These are phyloP conservation scores for Massarina eburnea DNA, from an alignment of 2,329 filamentous ascomycete species.

Conservation along the genomic window DNA sequence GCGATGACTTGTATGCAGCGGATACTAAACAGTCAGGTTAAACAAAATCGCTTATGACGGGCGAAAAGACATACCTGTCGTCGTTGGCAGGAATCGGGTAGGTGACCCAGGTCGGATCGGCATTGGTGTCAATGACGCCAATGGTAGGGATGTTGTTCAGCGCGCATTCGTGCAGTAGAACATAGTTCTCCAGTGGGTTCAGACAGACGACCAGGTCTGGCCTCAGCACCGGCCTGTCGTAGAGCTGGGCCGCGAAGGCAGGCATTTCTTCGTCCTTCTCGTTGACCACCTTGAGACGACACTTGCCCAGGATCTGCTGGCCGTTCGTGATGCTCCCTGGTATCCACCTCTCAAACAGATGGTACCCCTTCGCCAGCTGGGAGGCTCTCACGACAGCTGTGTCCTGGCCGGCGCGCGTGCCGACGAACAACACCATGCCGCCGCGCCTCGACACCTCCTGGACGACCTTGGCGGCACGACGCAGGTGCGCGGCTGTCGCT, in stretches of 20 bases:
- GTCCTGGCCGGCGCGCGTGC: constrained; percentile 80
- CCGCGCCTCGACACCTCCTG: constrained; percentile 81
- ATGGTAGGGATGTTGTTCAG: constrained; percentile 89
- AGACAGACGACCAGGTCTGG: constrained; percentile 91
- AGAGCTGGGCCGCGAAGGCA: constrained; percentile 68
- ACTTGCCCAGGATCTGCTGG: constrained; percentile 77
- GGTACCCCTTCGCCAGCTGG: constrained; percentile 74
- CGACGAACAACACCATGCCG: constrained; percentile 87
- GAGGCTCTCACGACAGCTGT: constrained; percentile 80
- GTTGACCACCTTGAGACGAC: constrained; percentile 74
- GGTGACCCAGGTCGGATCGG: constrained; percentile 89
- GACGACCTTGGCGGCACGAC: constrained; percentile 90
- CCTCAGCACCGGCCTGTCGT: constrained; percentile 66
- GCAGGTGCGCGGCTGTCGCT: constrained; percentile 81
- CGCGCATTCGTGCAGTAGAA: constrained; percentile 87
- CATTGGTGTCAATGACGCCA: constrained; percentile 91
- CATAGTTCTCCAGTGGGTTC: constrained; percentile 90
- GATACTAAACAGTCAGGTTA: constrained; percentile 57
- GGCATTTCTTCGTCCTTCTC: constrained; percentile 65
- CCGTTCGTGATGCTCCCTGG: constrained; percentile 92
- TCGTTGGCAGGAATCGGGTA: constrained; percentile 97
- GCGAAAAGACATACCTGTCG: constrained; percentile 66
- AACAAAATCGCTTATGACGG: neutral
- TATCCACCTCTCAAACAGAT: constrained; percentile 91
- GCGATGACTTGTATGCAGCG: constrained; percentile 80